Evolutionary conservation across 2,329 filamentous ascomycete species (phyloP), one percentile per base, ranked within the genome.

Genomic region (Fusarium buharicum): DNA sequence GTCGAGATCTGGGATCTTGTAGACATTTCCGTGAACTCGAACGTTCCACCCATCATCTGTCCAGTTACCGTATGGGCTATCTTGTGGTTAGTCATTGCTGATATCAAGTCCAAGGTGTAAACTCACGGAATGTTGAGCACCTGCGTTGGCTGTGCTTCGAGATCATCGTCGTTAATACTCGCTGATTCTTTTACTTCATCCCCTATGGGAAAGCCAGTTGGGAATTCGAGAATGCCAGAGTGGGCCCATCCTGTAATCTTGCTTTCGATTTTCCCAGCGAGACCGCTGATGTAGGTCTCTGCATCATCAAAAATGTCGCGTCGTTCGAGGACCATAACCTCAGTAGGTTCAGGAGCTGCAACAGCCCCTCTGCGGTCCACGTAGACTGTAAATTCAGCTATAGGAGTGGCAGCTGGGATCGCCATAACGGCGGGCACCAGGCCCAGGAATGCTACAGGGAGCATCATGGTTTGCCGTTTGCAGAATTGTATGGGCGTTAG

Each of bases 11-110:
- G 90, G 90, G 60, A 90, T 84, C 74, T 92, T 93, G 81, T 88
- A 93, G n/a, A 93, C 87, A 69, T 92, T 92, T 66, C 90, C 91
- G 64, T 90, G 90, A 61, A 93, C 85, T 24, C 90, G 83, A 4
- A 93, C 82, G 61, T 88, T 91, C 91, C 91, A 93, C 30, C 89
- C 89, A 55, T 86, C 76, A n/a, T 87, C 80, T 2, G 90, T 93
- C 86, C 89, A 93, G 63, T 93, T 93, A n/a, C 82, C 90, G 64
- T 90, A 90, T 11, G 80, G 79, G n/a, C 79, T 82, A 47, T 48
- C 8, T 41, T 33, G n/a, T 17, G 20, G 55, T 51, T 37, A 59
- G 24, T 3, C 37, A 13, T 7, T 12, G 7, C 16, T 13, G 30
- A 33, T 14, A 33, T 20, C 5, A 6, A 24, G 11, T 20, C 12